phyloP scores from a whole-genome alignment of 345 rosid species.

The Arabidopsis arenosa region DNA sequence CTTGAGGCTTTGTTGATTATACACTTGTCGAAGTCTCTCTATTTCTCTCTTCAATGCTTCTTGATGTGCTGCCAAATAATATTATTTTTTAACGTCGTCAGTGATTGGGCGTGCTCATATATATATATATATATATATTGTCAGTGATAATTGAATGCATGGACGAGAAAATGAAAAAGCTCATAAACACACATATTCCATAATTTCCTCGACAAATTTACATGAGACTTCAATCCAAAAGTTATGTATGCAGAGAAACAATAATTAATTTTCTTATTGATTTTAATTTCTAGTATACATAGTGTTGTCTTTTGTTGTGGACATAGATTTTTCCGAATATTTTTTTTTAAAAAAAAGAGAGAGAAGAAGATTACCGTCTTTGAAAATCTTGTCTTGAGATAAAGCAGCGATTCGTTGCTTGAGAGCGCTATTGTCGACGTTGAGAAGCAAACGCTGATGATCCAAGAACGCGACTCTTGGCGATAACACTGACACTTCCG shows the following conservation, averaged over 20 bases:
- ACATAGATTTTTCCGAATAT: not conserved
- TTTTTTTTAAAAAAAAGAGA: too few species aligned
- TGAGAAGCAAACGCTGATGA: constrained; percentile 86
- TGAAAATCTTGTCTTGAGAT: constrained; percentile 90
- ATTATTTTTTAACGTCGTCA: not conserved
- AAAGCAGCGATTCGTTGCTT: constrained; percentile 96
- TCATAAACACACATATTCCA: not conserved
- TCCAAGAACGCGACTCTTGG: constrained; percentile 86
- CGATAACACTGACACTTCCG: constrained; percentile 86
- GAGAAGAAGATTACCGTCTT: constrained; percentile 64
- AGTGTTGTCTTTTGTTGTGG: not conserved
- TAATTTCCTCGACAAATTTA: not conserved
- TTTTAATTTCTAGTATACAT: too few species aligned
- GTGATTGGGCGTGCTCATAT: constrained; percentile 32
- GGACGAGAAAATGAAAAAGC: not conserved
- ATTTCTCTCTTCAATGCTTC: constrained; percentile 88
- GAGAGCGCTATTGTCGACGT: constrained; percentile 80
- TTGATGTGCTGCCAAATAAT: constrained; percentile 68
- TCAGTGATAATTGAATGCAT: constrained; percentile 30
- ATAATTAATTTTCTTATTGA: not conserved
- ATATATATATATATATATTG: not conserved
- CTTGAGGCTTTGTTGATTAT: constrained; percentile 62
- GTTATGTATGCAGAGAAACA: not conserved
- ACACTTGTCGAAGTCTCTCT: constrained; percentile 81
- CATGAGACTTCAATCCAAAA: constrained; percentile 2